phyloP scores from a whole-genome alignment of 2,329 filamentous ascomycete species.

The Orbilia blumenaviensis region DNA sequence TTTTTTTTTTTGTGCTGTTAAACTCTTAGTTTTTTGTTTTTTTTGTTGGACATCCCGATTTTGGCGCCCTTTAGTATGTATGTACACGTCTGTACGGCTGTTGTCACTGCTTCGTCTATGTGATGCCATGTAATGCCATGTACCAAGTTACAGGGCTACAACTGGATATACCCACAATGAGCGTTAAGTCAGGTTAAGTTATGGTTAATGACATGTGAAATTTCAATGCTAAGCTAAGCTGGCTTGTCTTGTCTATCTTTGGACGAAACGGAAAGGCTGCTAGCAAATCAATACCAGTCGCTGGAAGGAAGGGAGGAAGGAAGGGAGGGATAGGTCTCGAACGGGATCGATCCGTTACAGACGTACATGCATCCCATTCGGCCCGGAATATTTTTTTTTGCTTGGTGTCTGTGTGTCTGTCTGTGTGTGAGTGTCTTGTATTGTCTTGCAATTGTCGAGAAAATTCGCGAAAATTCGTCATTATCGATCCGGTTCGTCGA shows the following conservation, averaged over 20 bases:
- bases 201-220: neutral
- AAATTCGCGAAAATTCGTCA: neutral
- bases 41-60: too few species aligned
- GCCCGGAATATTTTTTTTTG: too few species aligned
- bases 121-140: conserved; percentile 21
- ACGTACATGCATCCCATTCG: neutral
- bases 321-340: neutral
- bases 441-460: neutral
- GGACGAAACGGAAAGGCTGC: too few species aligned
- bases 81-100: conserved; percentile 21
- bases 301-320: neutral
- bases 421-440: too few species aligned
- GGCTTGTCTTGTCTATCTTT: too few species aligned
- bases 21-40: too few species aligned
- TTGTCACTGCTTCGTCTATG: conserved; percentile 13
- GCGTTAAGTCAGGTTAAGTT: neutral
- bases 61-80: neutral
- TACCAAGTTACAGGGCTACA: neutral
- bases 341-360: neutral
- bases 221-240: neutral
- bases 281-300: too few species aligned
- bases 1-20: neutral
- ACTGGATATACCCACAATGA: too few species aligned
- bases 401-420: too few species aligned
- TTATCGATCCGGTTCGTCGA: neutral